phyloP scores from a whole-genome alignment of 345 rosid species.

The Rhodomyrtus tomentosa region DNA sequence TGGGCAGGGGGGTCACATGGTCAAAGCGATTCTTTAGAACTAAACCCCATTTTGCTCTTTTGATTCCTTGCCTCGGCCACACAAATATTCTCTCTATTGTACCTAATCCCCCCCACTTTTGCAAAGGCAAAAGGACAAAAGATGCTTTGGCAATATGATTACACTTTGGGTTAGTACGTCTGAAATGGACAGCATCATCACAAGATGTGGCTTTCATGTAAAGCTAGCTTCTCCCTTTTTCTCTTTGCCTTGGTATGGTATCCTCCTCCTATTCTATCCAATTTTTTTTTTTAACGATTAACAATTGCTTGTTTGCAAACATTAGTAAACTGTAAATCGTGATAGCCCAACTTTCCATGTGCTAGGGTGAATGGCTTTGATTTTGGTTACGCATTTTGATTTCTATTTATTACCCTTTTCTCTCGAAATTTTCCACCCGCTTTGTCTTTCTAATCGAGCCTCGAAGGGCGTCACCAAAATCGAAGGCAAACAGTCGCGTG shows the following conservation, averaged over 20 bases:
- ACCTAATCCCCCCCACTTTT: background rate
- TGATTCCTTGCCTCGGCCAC: background rate
- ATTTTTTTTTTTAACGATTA: background rate
- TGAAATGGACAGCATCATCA: background rate
- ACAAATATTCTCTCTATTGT: background rate
- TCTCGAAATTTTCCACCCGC: background rate
- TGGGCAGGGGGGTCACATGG: background rate
- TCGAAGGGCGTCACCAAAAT: background rate
- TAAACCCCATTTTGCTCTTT: background rate
- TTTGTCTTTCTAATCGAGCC: background rate
- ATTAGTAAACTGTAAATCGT: background rate
- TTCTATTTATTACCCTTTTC: background rate
- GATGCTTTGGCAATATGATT: background rate
- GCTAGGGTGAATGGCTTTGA: background rate
- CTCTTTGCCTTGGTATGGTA: background rate
- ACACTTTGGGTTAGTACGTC: background rate
- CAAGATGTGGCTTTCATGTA: background rate
- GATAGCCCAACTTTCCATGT: background rate
- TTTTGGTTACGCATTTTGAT: background rate
- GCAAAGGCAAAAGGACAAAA: background rate
- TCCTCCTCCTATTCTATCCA: background rate
- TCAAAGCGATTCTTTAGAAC: background rate
- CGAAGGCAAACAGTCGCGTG: background rate
- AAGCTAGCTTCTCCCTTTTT: background rate
- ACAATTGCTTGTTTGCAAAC: background rate